These are phyloP conservation scores for Microstegium vimineum DNA, from an alignment of 176 grass and related monocot genomes.

Conservation along the genomic window DNA sequence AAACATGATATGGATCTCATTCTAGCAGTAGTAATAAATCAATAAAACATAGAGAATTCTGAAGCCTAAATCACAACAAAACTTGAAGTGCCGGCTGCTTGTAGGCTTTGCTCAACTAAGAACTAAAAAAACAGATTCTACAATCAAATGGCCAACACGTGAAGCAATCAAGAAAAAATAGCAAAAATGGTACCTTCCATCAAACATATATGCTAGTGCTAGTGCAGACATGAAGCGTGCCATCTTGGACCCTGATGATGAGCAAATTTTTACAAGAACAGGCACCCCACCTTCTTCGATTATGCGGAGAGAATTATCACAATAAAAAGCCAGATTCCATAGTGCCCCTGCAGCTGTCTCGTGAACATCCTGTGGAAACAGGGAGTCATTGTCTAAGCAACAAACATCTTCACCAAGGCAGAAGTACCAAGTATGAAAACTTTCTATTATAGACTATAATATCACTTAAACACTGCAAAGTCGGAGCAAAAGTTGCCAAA, in stretches of 20 bases:
- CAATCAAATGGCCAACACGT: not conserved
- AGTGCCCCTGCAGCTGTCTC: conserved; percentile 99
- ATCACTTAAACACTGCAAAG: conserved; percentile 5
- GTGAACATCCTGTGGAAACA: conserved; percentile 82
- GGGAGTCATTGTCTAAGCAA: not conserved
- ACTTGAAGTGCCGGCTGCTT: not conserved
- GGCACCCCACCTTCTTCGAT: conserved; percentile 98
- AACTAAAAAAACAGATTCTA: conserved; percentile 1
- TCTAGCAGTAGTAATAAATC: not conserved
- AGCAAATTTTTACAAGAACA: conserved; percentile 85
- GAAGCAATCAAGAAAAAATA: not conserved
- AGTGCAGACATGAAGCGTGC: conserved; percentile 99
- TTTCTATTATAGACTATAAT: not conserved
- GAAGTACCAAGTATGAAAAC: conserved; percentile 5
- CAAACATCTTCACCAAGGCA: not conserved
- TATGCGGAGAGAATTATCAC: conserved; percentile 81
- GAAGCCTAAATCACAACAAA: not conserved
- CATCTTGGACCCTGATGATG: conserved; percentile 92
- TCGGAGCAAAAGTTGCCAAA: not conserved
- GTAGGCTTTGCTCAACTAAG: not conserved
- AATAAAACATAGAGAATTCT: not conserved
- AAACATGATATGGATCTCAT: conserved; percentile 8
- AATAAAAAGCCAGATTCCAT: conserved; percentile 99
- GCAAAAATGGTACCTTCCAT: conserved; percentile 71
- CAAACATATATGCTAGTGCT: conserved; percentile 98